These are phyloP conservation scores for Eimeria necatrix DNA, from an alignment of 169 alveolate species.

Conservation along the genomic window DNA sequence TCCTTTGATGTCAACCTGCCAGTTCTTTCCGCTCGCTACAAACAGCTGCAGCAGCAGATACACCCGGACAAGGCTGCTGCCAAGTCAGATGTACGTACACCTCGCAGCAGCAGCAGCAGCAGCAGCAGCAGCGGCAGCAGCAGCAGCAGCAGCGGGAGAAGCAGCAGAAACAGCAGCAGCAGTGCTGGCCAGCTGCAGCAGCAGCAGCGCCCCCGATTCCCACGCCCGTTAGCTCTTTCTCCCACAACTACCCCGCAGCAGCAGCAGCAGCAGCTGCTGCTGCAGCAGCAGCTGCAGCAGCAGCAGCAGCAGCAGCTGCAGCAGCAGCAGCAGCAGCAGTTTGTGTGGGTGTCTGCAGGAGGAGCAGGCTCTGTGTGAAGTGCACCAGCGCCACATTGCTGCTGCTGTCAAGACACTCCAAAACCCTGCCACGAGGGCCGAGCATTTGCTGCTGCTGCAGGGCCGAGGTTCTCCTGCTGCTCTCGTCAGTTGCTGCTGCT, in stretches of 20 bases:
- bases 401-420: neutral
- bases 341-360: neutral
- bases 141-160: neutral
- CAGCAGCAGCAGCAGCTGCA: too few relatives aligned
- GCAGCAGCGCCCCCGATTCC: too few relatives aligned
- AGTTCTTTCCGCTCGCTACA: neutral
- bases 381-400: neutral
- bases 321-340: too few relatives aligned
- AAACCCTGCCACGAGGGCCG: neutral
- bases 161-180: too few relatives aligned
- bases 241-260: too few relatives aligned
- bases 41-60: neutral
- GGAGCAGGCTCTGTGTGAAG: neutral
- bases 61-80: neutral
- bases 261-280: too few relatives aligned
- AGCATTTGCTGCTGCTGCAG: neutral
- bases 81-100: neutral
- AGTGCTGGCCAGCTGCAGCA: too few relatives aligned
- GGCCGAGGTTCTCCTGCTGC: neutral
- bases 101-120: neutral
- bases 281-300: too few relatives aligned
- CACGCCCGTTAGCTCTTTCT: too few relatives aligned
- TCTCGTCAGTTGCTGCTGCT: neutral
- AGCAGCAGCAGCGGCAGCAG: neutral
- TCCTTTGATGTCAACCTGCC: neutral